phyloP scores from a whole-genome alignment of 768 basidiomycete genomes.

The Favolaschia claudopus region DNA sequence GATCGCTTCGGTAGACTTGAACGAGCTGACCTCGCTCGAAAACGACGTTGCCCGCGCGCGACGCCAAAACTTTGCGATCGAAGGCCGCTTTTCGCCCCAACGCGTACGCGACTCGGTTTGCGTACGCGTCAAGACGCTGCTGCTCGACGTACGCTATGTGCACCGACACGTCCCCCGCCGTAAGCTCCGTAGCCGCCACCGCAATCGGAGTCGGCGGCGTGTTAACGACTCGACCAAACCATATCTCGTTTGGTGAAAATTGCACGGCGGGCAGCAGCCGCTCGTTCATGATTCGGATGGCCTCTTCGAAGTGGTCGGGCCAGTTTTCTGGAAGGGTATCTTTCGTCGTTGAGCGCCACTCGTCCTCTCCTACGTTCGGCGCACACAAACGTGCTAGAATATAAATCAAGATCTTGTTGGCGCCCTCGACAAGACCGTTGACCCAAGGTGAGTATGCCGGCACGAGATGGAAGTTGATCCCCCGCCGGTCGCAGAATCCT shows the following conservation, averaged over 20 bases:
- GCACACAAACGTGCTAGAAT: constrained; percentile 28
- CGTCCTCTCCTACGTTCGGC: constrained; percentile 28
- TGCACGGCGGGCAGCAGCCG: constrained; percentile 31
- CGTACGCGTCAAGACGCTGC: constrained; percentile 39
- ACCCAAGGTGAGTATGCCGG: constrained; percentile 37
- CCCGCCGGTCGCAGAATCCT: constrained; percentile 16
- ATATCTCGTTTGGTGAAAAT: constrained; percentile 34
- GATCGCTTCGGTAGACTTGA: constrained; percentile 36
- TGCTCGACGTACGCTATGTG: constrained; percentile 41
- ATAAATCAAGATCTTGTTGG: constrained; percentile 30
- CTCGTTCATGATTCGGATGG: constrained; percentile 27
- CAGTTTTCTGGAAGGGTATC: constrained; percentile 28
- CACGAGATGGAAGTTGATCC: constrained; percentile 16
- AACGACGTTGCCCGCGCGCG: constrained; percentile 24
- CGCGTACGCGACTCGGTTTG: constrained; percentile 30
- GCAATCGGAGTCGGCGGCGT: constrained; percentile 24
- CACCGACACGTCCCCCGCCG: background rate
- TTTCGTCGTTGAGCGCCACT: background rate
- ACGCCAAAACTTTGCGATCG: constrained; percentile 29
- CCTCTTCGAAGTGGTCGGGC: constrained; percentile 30
- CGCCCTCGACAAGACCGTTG: constrained; percentile 36
- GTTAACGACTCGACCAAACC: constrained; percentile 40
- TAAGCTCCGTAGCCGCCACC: background rate
- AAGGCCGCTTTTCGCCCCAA: constrained; percentile 34
- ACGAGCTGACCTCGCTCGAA: constrained; percentile 39